Conservation (phyloP, 306 rosid species). For the Casuarina equisetifolia region DNA sequence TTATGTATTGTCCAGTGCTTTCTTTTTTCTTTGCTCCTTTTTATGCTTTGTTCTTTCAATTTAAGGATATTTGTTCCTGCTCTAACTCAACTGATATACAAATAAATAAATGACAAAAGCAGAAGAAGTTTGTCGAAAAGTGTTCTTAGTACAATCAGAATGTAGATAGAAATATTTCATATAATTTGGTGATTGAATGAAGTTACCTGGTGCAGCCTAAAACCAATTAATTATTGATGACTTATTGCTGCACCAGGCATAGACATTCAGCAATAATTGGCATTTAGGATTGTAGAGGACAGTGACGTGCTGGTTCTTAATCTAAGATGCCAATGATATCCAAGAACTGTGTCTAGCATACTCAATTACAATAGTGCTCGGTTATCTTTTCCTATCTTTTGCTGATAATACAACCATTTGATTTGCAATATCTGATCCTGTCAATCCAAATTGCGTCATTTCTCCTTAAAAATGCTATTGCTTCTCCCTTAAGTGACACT, state of each 20-base stretch:
- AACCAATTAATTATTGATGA: not conserved
- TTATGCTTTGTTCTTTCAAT: not conserved
- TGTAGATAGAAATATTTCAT: not conserved
- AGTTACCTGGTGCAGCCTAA: not conserved
- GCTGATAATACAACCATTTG: too few relatives aligned
- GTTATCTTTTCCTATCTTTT: too few relatives aligned
- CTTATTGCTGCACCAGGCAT: not conserved
- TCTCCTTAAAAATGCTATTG: too few relatives aligned
- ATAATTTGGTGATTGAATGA: conserved; percentile 2
- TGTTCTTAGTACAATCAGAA: conserved; percentile 8
- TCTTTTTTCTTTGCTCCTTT: not conserved
- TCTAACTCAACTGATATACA: conserved; percentile 12
- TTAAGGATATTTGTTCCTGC: conserved; percentile 6
- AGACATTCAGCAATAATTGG: not conserved
- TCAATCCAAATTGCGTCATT: too few relatives aligned
- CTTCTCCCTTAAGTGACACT: too few relatives aligned
- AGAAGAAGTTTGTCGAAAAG: not conserved
- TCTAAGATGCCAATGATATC: not conserved
- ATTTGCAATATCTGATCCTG: too few relatives aligned
- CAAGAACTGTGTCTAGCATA: not conserved
- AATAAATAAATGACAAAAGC: not conserved
- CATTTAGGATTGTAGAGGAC: not conserved
- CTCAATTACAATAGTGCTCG: too few relatives aligned
- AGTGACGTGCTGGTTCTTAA: not conserved
- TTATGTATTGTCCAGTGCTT: conserved; percentile 36